phyloP scores from a whole-genome alignment of 768 basidiomycete genomes.

The Mycena chlorophos region DNA sequence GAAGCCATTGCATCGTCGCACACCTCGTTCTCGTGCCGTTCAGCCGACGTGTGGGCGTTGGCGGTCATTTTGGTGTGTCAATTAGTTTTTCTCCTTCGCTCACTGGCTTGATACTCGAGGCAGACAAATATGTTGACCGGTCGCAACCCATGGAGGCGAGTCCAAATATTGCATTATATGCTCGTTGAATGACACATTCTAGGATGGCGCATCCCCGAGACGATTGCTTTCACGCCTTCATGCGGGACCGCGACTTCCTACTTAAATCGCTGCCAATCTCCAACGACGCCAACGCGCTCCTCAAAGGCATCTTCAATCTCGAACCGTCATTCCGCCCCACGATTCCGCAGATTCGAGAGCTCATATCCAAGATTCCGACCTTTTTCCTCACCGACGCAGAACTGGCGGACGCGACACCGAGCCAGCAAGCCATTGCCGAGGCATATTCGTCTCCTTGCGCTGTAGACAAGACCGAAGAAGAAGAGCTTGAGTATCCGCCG shows the following conservation, averaged over 20 bases:
- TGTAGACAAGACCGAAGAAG: constrained; percentile 1
- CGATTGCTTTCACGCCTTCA: constrained; percentile 64
- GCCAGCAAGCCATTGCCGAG: constrained; percentile 23
- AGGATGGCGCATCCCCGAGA: constrained; percentile 64
- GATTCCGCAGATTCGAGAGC: constrained; percentile 58
- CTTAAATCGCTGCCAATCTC: constrained; percentile 75
- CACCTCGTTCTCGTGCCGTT: too few species aligned
- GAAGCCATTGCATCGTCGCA: too few species aligned
- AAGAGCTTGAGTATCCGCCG: constrained; percentile 6
- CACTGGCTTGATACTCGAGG: constrained; percentile 82
- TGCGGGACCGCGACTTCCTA: constrained; percentile 64
- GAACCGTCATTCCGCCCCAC: constrained; percentile 63
- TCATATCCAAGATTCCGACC: constrained; percentile 54
- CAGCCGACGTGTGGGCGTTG: too few species aligned
- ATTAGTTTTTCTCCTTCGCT: too few species aligned
- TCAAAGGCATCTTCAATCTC: constrained; percentile 72
- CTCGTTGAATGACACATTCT: too few species aligned
- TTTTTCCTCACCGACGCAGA: constrained; percentile 63
- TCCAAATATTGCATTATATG: too few species aligned
- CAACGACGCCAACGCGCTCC: constrained; percentile 56
- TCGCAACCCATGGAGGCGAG: constrained; percentile 80
- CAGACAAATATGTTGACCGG: constrained; percentile 81
- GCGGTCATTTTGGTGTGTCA: too few species aligned
- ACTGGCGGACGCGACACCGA: constrained; percentile 30
- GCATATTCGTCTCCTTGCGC: constrained; percentile 20